Base-by-base conservation (phyloP, 352 stramenopile genomes). In the Blastocystis sp. region DNA sequence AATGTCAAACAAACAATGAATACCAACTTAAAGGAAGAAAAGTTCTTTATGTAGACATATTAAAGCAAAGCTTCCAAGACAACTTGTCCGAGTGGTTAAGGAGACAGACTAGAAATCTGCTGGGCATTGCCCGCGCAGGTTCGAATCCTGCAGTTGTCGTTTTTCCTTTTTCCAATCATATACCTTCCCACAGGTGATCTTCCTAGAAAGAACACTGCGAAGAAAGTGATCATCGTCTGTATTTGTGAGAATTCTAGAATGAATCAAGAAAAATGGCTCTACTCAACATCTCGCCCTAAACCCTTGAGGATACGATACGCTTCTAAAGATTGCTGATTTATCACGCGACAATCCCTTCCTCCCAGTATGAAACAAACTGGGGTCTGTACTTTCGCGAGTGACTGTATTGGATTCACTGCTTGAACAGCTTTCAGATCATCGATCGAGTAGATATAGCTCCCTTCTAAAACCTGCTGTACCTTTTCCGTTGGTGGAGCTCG, bases 31-130 rank as follows among this genome's bases (percentile, higher is more conserved):
- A 56, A 9, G 24, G 54, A 78, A 55, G 37, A 47, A 78, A n/a
- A 9, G 37, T 20, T 8, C 18, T 39, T 85, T n/a, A 68, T 65
- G 47, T 85, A 66, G 50, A 20, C 1, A 66, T 3, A n/a, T 3
- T 43, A n/a, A 37, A 16, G 68, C 9, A 18, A 50, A 0, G 20
- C 0, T 24, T 50, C 7, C 73, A 2, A 66, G 73, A 85, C 73
- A 85, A 68, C 73, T 85, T 85, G 73, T 85, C 73, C 73, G 73
- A 85, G 73, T 85, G 73, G 73, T 85, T 85, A 85, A 85, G 73
- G 73, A 85, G 73, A 85, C 73, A 85, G 73, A 85, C 73, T 85
- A 85, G 73, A 85, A 85, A 85, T 85, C 73, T 85, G 73, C 47
- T 85, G 73, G 73, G 73, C 73, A 69, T 68, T 85, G 73, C 73